A percentile compares a stretch with the other conserved stretches of the same genome.
Conservation (phyloP, 2,329 filamentous ascomycete species). For the Penicillium brasilianum region DNA sequence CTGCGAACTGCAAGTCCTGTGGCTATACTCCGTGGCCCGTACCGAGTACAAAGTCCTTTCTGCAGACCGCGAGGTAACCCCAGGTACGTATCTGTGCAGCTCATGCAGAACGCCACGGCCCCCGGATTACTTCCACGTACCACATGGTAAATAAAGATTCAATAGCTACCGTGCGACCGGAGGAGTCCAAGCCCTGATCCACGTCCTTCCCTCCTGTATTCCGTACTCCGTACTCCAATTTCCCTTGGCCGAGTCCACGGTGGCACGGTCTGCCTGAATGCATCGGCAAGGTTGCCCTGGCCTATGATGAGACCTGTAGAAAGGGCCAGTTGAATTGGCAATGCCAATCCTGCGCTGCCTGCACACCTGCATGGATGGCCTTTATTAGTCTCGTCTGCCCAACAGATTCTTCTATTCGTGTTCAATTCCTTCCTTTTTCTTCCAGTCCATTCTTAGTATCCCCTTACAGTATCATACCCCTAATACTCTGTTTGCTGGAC, state of each 20-base stretch:
- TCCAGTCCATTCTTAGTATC: background rate
- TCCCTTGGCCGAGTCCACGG: conserved; percentile 6
- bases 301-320: conserved; percentile 31
- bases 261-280: conserved; percentile 2
- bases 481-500: background rate
- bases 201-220: background rate
- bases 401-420: background rate
- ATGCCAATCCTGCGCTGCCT: conserved; percentile 20
- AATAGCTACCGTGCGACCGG: background rate
- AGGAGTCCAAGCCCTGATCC: background rate
- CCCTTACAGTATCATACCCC: background rate
- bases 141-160: conserved; percentile 1
- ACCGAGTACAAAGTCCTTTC: background rate
- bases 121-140: background rate
- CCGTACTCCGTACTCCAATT: conserved; percentile 12
- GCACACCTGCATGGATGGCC: background rate
- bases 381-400: conserved; percentile 8
- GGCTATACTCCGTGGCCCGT: too few species aligned
- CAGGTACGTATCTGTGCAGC: background rate
- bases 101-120: conserved; percentile 7
- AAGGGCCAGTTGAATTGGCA: conserved; percentile 25
- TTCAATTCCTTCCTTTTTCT: background rate
- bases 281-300: conserved; percentile 28
- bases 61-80: background rate
- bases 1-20: too few species aligned